phyloP scores from a whole-genome alignment of 2,329 filamentous ascomycete species.

The Nemania diffusa region DNA sequence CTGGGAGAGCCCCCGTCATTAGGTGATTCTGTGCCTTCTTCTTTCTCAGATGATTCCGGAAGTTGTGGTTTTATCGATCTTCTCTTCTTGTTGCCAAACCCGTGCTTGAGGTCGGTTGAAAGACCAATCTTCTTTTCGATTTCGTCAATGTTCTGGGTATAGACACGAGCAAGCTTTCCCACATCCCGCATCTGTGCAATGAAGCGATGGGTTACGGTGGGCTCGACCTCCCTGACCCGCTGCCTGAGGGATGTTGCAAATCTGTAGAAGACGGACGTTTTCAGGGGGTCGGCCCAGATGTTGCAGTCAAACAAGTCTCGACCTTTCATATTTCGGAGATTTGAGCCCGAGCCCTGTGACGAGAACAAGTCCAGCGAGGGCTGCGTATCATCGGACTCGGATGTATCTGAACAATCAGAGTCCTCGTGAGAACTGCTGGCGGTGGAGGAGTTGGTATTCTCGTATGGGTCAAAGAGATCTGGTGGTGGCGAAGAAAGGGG shows the following conservation, averaged over 20 bases:
- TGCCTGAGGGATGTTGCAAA: slow-evolving; percentile 75
- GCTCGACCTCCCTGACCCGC: slow-evolving; percentile 70
- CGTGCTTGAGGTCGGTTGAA: slow-evolving; percentile 68
- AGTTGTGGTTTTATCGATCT: slow-evolving; percentile 53
- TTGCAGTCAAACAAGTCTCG: slow-evolving; percentile 77
- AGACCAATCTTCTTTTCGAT: slow-evolving; percentile 77
- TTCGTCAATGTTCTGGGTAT: slow-evolving; percentile 80
- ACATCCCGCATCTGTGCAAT: slow-evolving; percentile 73
- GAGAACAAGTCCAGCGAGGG: slow-evolving; percentile 54
- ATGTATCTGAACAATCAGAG: slow-evolving; percentile 48
- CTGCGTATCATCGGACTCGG: slow-evolving; percentile 58
- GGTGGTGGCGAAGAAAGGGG: slow-evolving; percentile 68
- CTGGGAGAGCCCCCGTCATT: slow-evolving; percentile 35
- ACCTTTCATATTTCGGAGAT: slow-evolving; percentile 72
- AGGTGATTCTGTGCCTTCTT: slow-evolving; percentile 31
- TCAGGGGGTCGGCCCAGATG: slow-evolving; percentile 74
- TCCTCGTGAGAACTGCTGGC: slow-evolving; percentile 55
- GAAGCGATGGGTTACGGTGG: slow-evolving; percentile 74
- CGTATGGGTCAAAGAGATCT: slow-evolving; percentile 62
- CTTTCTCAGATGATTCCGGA: slow-evolving; percentile 38
- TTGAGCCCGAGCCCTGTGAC: slow-evolving; percentile 53
- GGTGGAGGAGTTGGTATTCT: slow-evolving; percentile 50
- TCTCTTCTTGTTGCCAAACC: slow-evolving; percentile 68
- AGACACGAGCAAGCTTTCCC: slow-evolving; percentile 75
- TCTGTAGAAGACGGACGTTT: slow-evolving; percentile 77